Base-by-base conservation (phyloP, 352 stramenopile genomes). In the Globisporangium recalcitrans region DNA sequence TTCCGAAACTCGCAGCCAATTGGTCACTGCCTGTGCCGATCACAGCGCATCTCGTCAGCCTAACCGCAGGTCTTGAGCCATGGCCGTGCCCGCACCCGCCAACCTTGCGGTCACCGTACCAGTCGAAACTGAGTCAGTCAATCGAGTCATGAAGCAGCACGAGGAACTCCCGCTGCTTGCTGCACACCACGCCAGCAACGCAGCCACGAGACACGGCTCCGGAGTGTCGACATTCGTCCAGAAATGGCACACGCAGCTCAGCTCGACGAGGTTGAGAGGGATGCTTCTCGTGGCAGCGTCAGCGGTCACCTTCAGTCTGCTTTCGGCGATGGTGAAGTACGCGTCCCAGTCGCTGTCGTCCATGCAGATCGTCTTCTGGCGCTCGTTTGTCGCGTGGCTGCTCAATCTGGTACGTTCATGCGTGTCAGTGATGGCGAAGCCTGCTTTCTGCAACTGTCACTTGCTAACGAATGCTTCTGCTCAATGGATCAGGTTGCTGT, bases 351-450 rank as follows among this genome's bases (percentile, higher is more conserved):
- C 72, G n/a, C 69, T 91, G 61, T 66, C 78, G 36, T 71, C 73
- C 14, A 79, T 87, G 61, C 78, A 91, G 61, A 79, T 67, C 21
- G 67, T 90, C 52, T 91, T 88, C 60, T 91, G 80, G 80, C 78
- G 77, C 14, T 80, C 74, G 5, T 60, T 82, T 34, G 71, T 85
- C 13, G 75, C 76, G 13, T 86, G 66, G 73, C 4, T 87, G 11
- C 57, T 88, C 36, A 88, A 75, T 24, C 27, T 85, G 2, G 79
- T 85, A 73, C 51, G 71, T 54, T 19, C 11, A 10, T 42, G 64
- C 46, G 38, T 22, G 24, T n/a, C 6, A n/a, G n/a, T 44, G 36
- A 0, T 44, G 16, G 14, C 36, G 3, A 44, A 14, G 7, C 9
- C 13, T 44, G 36, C 1, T 44, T 44, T 8, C 36, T 44, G 36